Percentiles rank a stretch among this genome's conserved stretches.
phyloP scores from a whole-genome alignment of 305 asterid species.

The Solanum hybrid region DNA sequence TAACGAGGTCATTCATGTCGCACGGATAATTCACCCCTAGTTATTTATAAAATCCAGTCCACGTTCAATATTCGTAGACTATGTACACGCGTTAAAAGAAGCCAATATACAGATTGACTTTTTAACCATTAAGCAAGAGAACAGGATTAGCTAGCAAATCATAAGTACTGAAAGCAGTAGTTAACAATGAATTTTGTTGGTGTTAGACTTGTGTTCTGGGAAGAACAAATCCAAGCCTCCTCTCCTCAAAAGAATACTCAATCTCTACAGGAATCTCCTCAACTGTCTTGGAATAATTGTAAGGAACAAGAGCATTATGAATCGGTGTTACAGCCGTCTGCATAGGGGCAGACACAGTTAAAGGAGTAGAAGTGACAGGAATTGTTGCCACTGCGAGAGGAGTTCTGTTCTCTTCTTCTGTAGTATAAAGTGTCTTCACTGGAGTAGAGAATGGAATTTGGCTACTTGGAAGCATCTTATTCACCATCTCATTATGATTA shows the following conservation, averaged over 20 bases:
- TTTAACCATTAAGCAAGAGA: conserved; percentile 7
- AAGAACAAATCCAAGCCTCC: conserved; percentile 58
- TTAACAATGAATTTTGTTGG: not conserved
- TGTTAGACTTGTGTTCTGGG: conserved; percentile 30
- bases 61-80: conserved; percentile 23
- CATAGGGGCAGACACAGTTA: conserved; percentile 56
- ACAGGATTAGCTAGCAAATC: not conserved
- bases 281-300: conserved; percentile 11
- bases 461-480: conserved; percentile 42
- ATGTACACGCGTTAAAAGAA: conserved; percentile 23
- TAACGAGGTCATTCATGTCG: not conserved
- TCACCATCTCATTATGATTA: conserved; percentile 39
- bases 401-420: conserved; percentile 61
- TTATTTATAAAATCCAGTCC: conserved; percentile 12
- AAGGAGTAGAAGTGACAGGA: conserved; percentile 55
- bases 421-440: conserved; percentile 30
- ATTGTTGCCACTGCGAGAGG: conserved; percentile 37
- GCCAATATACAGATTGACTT: conserved; percentile 33
- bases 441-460: conserved; percentile 56
- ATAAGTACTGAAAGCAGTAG: conserved; percentile 8
- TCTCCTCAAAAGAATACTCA: conserved; percentile 85
- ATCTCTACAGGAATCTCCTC: conserved; percentile 37
- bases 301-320: conserved; percentile 10
- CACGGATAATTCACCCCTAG: not conserved
- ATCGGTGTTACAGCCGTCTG: conserved; percentile 49